Base-by-base conservation (phyloP, 768 basidiomycete genomes). In the Lepiota subincarnata region DNA sequence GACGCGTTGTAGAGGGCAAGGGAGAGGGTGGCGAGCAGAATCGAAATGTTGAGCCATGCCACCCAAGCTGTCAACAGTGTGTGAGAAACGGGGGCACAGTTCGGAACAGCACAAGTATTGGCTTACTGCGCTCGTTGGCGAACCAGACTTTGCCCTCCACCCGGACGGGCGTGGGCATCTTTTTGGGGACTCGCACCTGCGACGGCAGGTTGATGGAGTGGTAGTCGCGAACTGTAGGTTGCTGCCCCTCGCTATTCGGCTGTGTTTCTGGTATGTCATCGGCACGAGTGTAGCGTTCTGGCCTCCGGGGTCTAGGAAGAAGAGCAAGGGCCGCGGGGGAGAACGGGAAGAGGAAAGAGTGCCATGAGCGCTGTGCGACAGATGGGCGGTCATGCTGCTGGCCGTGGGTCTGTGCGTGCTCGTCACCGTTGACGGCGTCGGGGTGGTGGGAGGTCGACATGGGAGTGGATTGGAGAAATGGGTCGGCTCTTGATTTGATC, bases 101-200 rank as follows among this genome's bases (percentile, higher is more conserved):
- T 44, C 12, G 6, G 22, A 13, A 7, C 11, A 8, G 6, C 13
- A 48, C n/a, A n/a, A n/a, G n/a, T 24, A 2, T 24, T 14, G 41
- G 10, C 11, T n/a, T 46, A 93, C 91, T 93, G 64, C 92, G 75
- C 69, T 98, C 94, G 64, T 97, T 97, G 7, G 94, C 93, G 66
- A 98, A 96, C 94, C 95, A 98, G 44, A 98, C 94, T 64, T 98
- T 98, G 18, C 84, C 86, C 66, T 98, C 94, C 14, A 98, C 92
- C 58, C 84, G 89, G 61, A 98, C 75, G 0, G 86, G 82, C 0
- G 88, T 87, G 0, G 87, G 73, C 18, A 90, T 81, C 69, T 93
- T 94, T 73, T 87, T 89, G 0, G 91, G 91, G 0, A 92, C 78
- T 35, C 86, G 75, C 35, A 92, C 82, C 42, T 80, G 77, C 0